phyloP scores from a whole-genome alignment of 306 rosid species.

The Gynostemma pentaphyllum region DNA sequence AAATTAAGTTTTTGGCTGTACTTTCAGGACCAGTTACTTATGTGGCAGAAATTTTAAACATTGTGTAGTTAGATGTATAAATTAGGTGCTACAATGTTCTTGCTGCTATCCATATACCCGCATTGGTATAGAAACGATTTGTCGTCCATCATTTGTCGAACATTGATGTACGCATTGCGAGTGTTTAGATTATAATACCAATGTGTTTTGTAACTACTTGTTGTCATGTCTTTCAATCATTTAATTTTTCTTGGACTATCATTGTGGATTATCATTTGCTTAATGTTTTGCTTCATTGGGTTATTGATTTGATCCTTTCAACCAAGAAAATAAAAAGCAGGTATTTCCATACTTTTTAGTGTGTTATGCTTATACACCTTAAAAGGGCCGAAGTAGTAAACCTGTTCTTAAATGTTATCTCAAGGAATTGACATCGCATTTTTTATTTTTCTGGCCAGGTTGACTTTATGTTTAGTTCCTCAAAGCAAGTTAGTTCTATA shows the following conservation, averaged over 20 bases:
- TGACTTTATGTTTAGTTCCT: constrained; percentile 83
- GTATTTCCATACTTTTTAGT: no score
- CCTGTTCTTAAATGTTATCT: background rate
- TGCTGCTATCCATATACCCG: background rate
- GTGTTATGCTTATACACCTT: background rate
- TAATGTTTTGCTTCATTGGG: no score
- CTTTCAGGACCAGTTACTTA: background rate
- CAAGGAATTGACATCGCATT: constrained; percentile 3
- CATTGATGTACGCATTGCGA: background rate
- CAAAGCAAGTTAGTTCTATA: constrained; percentile 74
- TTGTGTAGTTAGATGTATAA: no score
- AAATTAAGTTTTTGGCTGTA: background rate
- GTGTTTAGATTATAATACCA: background rate
- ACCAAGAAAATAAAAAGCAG: no score
- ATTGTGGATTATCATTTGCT: no score
- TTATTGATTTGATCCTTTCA: no score
- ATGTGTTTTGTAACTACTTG: no score
- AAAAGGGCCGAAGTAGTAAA: background rate
- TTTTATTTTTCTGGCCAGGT: constrained; percentile 39
- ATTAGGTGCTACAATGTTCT: no score
- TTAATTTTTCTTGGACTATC: no score
- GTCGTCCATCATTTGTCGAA: background rate
- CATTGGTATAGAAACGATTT: no score
- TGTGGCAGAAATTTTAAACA: background rate
- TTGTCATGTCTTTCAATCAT: no score